Base-by-base conservation (phyloP, 805 yeast genomes). In the Komagataella pseudopastoris region DNA sequence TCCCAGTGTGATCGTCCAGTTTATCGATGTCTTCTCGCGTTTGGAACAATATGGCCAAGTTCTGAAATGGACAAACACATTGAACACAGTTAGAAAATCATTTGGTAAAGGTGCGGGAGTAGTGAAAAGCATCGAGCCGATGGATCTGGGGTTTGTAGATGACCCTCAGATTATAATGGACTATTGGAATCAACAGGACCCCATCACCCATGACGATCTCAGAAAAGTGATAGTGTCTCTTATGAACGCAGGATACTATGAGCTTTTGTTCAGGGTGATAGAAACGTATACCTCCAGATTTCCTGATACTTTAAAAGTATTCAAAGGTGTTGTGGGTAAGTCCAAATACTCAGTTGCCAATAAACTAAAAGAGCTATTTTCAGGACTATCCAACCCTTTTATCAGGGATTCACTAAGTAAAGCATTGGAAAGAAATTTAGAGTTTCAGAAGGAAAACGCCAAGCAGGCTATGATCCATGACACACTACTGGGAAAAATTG, bases 1-100 rank as follows among this genome's bases (percentile, higher is more conserved):
- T 51, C 68, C 74, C 2, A 65, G 66, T 45, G 60, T 72, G 14
- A 57, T 68, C 10, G 60, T 64, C 17, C 54, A 62, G 3, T 70
- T 71, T 30, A 62, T 76, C 20, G 60, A 63, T 24, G 62, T 58
- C 20, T 70, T 68, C 52, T 52, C 69, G 7, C 49, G 51, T 3
- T 50, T 64, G 0, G 57, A 60, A 10, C 60, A 65, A 43, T 44
- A 54, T 3, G 60, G 56, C 0, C 60, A 61, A 20, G 68, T 71
- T 1, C 54, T 59, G 6, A 47, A 56, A n/a, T 68, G 77, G 65
- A 63, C 66, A 65, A 49, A 51, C 12, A 57, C 58, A 44, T 50
- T 66, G 57, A 56, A 58, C 39, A 43, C 51, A 7, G 58, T 58
- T 14, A 58, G 62, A 58, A 59, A 63, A 52, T 47, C 56, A 5